Percentiles rank a stretch among this genome's conserved stretches.
Conservation (phyloP, 331 rosid genomes). For the Malus hybrid region DNA sequence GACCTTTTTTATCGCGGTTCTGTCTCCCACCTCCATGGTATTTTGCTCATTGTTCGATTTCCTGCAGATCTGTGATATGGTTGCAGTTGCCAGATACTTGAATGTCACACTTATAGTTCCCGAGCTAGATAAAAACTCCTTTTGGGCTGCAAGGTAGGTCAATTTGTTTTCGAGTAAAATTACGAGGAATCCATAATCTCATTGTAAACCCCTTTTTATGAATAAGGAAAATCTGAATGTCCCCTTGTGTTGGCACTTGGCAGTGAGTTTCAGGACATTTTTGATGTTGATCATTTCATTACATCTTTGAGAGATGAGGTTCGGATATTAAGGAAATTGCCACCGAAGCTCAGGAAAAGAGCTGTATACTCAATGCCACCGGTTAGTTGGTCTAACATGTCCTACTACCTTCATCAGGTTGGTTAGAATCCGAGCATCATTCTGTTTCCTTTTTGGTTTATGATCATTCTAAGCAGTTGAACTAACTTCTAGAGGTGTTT, state of each 20-base stretch:
- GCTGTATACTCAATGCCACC: constrained; percentile 63
- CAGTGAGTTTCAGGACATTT: constrained; percentile 61
- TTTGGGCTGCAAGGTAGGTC: constrained; percentile 91
- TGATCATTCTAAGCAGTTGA: not conserved
- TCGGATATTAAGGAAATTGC: constrained; percentile 41
- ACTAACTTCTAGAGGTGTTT: not conserved
- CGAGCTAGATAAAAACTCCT: constrained; percentile 79
- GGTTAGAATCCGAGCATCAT: not conserved
- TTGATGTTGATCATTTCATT: constrained; percentile 72
- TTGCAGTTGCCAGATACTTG: constrained; percentile 69
- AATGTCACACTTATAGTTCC: constrained; percentile 89
- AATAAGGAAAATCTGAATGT: not conserved
- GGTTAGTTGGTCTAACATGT: constrained; percentile 78
- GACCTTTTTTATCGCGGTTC: not conserved
- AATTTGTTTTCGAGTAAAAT: not conserved
- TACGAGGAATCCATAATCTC: not conserved
- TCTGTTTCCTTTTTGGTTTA: not conserved
- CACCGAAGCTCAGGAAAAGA: constrained; percentile 57
- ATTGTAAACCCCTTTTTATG: not conserved
- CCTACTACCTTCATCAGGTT: constrained; percentile 73
- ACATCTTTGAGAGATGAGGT: constrained; percentile 28
- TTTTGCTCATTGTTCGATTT: constrained; percentile 8
- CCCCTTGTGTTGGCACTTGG: constrained; percentile 11
- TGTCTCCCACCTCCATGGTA: not conserved
- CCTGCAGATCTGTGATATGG: constrained; percentile 96